Evolutionary conservation across 495 filamentous ascomycete genomes (phyloP).

Genomic region (Aspergillus nidulans): DNA sequence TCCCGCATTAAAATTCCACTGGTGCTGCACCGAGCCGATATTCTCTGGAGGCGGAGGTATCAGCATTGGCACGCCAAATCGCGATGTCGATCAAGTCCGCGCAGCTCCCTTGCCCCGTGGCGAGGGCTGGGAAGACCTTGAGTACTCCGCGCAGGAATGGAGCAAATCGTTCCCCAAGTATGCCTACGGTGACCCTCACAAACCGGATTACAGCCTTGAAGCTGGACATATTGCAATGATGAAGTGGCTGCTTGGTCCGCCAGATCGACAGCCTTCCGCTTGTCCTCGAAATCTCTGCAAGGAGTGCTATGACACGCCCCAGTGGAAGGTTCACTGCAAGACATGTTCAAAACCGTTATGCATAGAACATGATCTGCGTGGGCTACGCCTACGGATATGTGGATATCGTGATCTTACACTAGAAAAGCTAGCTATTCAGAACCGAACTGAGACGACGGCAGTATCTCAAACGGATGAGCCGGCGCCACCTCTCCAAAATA

Average conservation of each 20-base stretch:
- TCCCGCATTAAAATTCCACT: constrained; percentile 51
- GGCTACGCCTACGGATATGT: constrained; percentile 54
- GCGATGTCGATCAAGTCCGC: constrained; percentile 52
- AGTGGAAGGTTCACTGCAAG: constrained; percentile 58
- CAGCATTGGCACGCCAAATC: constrained; percentile 49
- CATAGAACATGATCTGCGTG: constrained; percentile 60
- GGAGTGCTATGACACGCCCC: constrained; percentile 53
- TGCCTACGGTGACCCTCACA: constrained; percentile 40
- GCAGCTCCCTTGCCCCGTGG: constrained; percentile 53
- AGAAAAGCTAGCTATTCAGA: constrained; percentile 45
- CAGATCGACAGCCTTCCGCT: constrained; percentile 42
- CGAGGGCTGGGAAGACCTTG: constrained; percentile 52
- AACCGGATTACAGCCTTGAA: constrained; percentile 39
- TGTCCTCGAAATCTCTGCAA: constrained; percentile 58
- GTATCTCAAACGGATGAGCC: constrained; percentile 7
- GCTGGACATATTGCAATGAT: constrained; percentile 49
- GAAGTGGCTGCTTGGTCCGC: constrained; percentile 45
- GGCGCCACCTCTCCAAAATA: constrained; percentile 5
- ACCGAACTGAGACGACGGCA: constrained; percentile 15
- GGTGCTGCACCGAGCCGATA: constrained; percentile 61
- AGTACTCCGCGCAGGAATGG: constrained; percentile 43
- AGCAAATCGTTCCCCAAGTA: constrained; percentile 43
- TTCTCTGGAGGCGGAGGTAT: constrained; percentile 61
- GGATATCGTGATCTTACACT: constrained; percentile 54
- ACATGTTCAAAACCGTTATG: constrained; percentile 55